Evolutionary conservation across 2,329 filamentous ascomycete species (phyloP), one percentile per base, ranked within the genome.

Genomic region (Sphaerulina vaccinii): DNA sequence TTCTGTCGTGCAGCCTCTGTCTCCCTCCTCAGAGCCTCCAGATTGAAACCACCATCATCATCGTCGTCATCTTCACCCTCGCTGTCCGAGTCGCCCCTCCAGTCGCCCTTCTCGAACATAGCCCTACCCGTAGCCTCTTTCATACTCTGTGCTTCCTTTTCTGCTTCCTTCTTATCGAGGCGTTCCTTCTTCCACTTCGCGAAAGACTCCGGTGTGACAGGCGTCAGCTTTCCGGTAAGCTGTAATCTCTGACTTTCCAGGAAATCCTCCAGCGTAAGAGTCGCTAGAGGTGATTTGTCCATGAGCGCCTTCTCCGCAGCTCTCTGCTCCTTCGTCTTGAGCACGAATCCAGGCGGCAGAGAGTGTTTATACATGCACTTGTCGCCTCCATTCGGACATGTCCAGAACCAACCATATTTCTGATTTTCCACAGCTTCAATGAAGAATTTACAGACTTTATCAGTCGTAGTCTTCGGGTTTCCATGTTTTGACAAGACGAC

Each of bases 321-420:
- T 62, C 90, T 83, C 71, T 99, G 93, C 70, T 97, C 95, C 73
- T 95, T 96, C 15, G 93, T 99, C 78, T 99, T 99, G 57, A 99
- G 81, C 37, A 99, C 79, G 76, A 97, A 99, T 52, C 93, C 93
- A 67, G 91, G 88, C 63, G 95, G 93, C 65, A 99, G 79, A 66
- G 88, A 90, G 72, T 99, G 93, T 74, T 88, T 91, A 71, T 99
- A 99, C 86, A 93, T 97, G 87, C 93, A 99, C 73, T 96, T 89
- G 69, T 99, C 87, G 58, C 88, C 92, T 60, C 90, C 91, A 67
- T 97, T 97, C 40, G 93, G 93, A 80, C 93, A 99, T 54, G 84
- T 80, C 93, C 93, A 99, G 75, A 99, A 97, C 93, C 93, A 99
- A 57, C 93, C 93, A 66, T 99, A 99, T 74, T 97, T 99, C 65